Evolutionary conservation across 352 stramenopile genomes (phyloP).

Genomic region (Vaucheria bursata): DNA sequence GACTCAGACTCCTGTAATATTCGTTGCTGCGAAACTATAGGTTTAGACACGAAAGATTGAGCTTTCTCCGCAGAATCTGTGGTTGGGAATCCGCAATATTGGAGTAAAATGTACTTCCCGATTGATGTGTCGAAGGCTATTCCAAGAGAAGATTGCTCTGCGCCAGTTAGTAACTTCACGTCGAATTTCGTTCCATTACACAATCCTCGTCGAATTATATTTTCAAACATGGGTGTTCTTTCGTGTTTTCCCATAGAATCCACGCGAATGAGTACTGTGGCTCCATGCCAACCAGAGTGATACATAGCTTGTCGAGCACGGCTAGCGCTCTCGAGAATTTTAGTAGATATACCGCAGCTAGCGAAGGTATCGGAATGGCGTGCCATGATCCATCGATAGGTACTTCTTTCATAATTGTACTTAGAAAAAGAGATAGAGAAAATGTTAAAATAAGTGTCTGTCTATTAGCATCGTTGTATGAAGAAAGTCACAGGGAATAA

Average conservation of each 20-base stretch:
- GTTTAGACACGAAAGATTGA: no score
- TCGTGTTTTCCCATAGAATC: background rate
- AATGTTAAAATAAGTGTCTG: no score
- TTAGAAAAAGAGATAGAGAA: no score
- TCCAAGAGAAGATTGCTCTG: background rate
- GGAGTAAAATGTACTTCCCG: background rate
- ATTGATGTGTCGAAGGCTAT: background rate
- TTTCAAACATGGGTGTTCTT: background rate
- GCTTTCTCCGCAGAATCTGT: no score
- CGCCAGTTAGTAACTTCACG: background rate
- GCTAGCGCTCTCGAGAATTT: background rate
- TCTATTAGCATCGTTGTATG: no score
- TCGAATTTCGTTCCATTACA: background rate
- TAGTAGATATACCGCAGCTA: background rate
- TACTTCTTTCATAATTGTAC: conserved; percentile 13
- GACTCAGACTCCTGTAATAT: no score
- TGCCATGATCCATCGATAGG: conserved; percentile 4
- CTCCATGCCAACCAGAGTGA: background rate
- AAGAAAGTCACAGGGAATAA: no score
- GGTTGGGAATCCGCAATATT: no score
- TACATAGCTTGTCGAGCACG: background rate
- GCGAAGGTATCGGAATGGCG: background rate
- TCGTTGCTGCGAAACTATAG: no score
- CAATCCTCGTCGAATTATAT: background rate
- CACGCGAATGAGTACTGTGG: background rate